Percentiles rank a stretch among this genome's conserved stretches.
These are phyloP conservation scores for Penicillium oxalicum DNA, from an alignment of 2,329 filamentous ascomycete species.

Conservation along the genomic window DNA sequence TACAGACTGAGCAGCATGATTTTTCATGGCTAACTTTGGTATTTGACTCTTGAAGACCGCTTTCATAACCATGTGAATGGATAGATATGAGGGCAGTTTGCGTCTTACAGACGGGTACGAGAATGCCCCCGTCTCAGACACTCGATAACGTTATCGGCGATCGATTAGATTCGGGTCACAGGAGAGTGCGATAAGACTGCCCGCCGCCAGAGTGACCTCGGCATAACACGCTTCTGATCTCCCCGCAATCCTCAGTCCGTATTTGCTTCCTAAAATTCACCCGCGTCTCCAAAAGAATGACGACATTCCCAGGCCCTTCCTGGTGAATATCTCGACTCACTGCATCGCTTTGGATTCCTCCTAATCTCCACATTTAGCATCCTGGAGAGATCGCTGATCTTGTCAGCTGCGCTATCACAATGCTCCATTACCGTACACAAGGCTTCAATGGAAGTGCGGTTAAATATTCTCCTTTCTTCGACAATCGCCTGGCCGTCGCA, in stretches of 20 bases:
- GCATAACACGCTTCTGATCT: constrained; percentile 15
- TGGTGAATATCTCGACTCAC: constrained; percentile 7
- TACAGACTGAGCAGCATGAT: too few species aligned
- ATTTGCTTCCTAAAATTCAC: constrained; percentile 7
- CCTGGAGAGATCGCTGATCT: constrained; percentile 4
- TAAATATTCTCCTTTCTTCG: constrained; percentile 98
- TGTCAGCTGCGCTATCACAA: constrained; percentile 37
- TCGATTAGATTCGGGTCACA: neutral
- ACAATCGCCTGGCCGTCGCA: constrained; percentile 85
- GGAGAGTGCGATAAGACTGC: constrained; percentile 3
- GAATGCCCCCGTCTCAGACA: neutral
- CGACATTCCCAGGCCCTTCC: neutral
- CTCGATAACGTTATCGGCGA: neutral
- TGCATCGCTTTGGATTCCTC: neutral
- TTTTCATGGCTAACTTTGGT: too few species aligned
- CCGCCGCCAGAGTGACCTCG: constrained; percentile 17
- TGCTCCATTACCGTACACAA: constrained; percentile 91
- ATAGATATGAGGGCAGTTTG: too few species aligned
- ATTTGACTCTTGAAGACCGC: too few species aligned
- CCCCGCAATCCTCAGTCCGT: constrained; percentile 21
- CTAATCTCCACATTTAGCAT: neutral
- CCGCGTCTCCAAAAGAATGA: constrained; percentile 2
- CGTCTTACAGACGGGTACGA: neutral
- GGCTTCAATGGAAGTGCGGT: constrained; percentile 95
- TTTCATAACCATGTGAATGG: too few species aligned